Evolutionary conservation across 2,329 filamentous ascomycete genomes (phyloP).

Genomic region (Chrysoporthe deuterocubensis): DNA sequence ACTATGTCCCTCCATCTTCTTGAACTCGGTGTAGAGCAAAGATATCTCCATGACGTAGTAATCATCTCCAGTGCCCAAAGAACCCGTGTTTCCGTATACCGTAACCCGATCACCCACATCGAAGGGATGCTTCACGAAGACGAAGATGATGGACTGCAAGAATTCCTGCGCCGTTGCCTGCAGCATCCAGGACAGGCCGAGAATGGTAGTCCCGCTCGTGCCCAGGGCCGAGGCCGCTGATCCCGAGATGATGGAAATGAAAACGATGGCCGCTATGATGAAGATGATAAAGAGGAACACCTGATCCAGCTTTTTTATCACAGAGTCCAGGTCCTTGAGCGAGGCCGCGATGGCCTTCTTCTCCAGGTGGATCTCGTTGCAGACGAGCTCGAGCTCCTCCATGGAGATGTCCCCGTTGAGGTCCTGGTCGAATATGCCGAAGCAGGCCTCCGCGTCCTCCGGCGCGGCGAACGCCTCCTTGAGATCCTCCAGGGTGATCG

Average conservation of each 20-base stretch:
- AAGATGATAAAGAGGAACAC: slow-evolving; percentile 87
- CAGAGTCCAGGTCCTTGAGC: slow-evolving; percentile 91
- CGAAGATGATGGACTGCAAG: slow-evolving; percentile 89
- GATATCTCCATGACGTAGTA: slow-evolving; percentile 97
- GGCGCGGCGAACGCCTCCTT: slow-evolving; percentile 76
- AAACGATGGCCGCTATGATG: slow-evolving; percentile 81
- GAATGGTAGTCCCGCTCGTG: slow-evolving; percentile 82
- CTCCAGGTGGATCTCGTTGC: slow-evolving; percentile 91
- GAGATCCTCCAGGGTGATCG: slow-evolving; percentile 78
- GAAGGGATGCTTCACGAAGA: slow-evolving; percentile 96
- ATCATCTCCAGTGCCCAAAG: slow-evolving; percentile 79
- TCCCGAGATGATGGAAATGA: slow-evolving; percentile 86
- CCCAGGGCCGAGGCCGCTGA: slow-evolving; percentile 91
- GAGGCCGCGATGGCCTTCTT: slow-evolving; percentile 95
- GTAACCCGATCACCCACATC: slow-evolving; percentile 93
- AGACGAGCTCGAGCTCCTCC: slow-evolving; percentile 90
- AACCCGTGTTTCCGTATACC: slow-evolving; percentile 87
- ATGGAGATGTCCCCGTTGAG: slow-evolving; percentile 96
- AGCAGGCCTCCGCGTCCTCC: slow-evolving; percentile 88
- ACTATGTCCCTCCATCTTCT: slow-evolving; percentile 93
- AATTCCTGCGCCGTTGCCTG: slow-evolving; percentile 94
- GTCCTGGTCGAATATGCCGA: slow-evolving; percentile 93
- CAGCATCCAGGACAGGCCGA: slow-evolving; percentile 91
- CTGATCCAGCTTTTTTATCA: slow-evolving; percentile 86
- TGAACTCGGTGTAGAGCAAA: slow-evolving; percentile 93